Evolutionary conservation across 495 filamentous ascomycete species (phyloP), one percentile per base, ranked within the genome.

Genomic region (Aspergillus mulundensis): DNA sequence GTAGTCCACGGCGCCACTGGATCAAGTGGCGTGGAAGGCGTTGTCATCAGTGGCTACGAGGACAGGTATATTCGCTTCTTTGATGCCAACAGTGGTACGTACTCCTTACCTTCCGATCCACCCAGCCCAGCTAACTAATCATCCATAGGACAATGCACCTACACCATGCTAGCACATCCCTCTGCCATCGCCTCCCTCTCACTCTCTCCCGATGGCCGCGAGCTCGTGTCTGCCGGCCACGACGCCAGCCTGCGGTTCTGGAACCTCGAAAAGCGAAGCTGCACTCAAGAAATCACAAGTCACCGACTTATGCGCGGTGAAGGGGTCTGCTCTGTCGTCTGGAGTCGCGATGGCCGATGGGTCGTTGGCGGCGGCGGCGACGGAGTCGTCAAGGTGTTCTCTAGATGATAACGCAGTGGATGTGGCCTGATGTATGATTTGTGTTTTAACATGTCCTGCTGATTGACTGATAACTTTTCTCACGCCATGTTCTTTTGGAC

Each of bases 331-430:
- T 77, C 84, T 15, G 94, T 96, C 11, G 87, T 90, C 18, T 98
- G 95, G 94, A 94, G 89, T 65, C 85, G 89, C 59, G 94, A 98
- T 62, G 92, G 93, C 34, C 80, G 89, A 56, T 92, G 91, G 87
- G 92, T 97, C 36, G 90, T 98, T 55, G 90, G 88, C 59, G 95
- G 85, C 10, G 94, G 94, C 18, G 94, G 94, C n/a, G 94, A 98
- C 68, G 95, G 94, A 2, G 85, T 95, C 18, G 94, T 95, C 42
- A 98, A 97, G 77, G 94, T 97, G 53, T 96, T 96, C 79, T 86
- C 88, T 40, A 71, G 86, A 70, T 85, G 85, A 70, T 85, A 61
- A 70, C 51, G 54, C 53, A 61, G 55, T 21, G 38, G 12, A 18
- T 21, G 14, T 25, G 20, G 30, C 15, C 34, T 59, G 61, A 62